These are phyloP conservation scores for Kwoniella dejecticola DNA, from an alignment of 768 basidiomycete genomes.

Conservation along the genomic window DNA sequence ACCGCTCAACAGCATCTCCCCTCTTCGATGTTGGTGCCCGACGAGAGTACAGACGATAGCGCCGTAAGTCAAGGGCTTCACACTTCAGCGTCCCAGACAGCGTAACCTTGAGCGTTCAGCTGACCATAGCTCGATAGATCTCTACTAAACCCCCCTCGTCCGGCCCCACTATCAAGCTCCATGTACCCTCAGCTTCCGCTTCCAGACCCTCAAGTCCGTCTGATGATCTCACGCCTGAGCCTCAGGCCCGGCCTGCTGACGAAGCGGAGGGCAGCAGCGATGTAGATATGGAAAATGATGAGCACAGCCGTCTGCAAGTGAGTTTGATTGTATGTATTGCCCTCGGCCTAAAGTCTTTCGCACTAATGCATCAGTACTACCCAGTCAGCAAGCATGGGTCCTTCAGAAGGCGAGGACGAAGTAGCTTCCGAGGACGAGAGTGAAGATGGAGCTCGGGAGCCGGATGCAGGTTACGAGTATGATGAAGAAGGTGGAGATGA, in stretches of 20 bases:
- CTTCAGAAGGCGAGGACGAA: constrained; percentile 32
- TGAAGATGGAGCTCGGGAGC: constrained; percentile 16
- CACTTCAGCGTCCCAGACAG: too few relatives aligned
- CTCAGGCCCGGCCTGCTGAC: constrained; percentile 19
- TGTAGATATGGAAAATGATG: constrained; percentile 11
- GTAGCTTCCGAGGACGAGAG: constrained; percentile 11
- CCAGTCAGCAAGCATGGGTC: neutral
- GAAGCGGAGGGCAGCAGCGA: constrained; percentile 14
- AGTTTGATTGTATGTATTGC: neutral
- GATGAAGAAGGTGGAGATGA: constrained; percentile 30
- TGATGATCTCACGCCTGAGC: constrained; percentile 40
- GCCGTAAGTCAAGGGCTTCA: too few relatives aligned
- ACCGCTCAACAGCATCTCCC: constrained; percentile 28
- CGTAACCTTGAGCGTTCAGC: too few relatives aligned
- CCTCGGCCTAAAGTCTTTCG: too few relatives aligned
- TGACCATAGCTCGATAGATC: neutral
- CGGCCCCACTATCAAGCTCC: constrained; percentile 21
- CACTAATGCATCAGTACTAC: too few relatives aligned
- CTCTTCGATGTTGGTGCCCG: constrained; percentile 32
- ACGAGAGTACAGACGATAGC: neutral
- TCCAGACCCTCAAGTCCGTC: constrained; percentile 16
- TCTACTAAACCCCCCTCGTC: constrained; percentile 13
- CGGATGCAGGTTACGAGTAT: constrained; percentile 28
- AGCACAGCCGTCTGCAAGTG: constrained; percentile 10
- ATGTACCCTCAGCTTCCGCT: constrained; percentile 19